phyloP scores from a whole-genome alignment of 2,329 filamentous ascomycete genomes.

The Apiospora rasikravindrae region DNA sequence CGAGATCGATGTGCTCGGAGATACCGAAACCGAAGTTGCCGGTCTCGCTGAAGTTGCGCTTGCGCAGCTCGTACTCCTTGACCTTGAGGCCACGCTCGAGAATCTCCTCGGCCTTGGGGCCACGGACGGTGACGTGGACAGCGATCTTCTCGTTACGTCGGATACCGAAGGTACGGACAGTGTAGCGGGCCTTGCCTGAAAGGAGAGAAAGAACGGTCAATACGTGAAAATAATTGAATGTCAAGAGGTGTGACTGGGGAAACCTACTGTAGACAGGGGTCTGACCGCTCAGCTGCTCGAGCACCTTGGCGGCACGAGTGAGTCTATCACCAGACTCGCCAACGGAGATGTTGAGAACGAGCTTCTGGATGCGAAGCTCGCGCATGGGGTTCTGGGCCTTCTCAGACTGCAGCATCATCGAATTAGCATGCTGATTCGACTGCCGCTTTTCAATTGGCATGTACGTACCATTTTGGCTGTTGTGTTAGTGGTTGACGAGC shows the following conservation, averaged over 20 bases:
- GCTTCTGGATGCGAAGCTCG: conserved; percentile 84
- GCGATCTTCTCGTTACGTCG: conserved; percentile 99
- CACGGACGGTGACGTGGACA: conserved; percentile 99
- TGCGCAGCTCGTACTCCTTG: conserved; percentile 99
- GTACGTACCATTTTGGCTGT: conserved; percentile 25
- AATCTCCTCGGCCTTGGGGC: conserved; percentile 99
- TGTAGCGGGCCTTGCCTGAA: conserved; percentile 98
- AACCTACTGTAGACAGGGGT: conserved; percentile 97
- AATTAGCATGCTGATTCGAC: conserved; percentile 33
- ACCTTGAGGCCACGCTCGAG: conserved; percentile 99
- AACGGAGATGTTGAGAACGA: conserved; percentile 85
- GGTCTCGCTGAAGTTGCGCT: conserved; percentile 99
- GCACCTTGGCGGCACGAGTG: conserved; percentile 99
- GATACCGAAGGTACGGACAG: conserved; percentile 99
- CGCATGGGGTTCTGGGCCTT: conserved; percentile 98
- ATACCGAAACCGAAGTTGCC: conserved; percentile 99
- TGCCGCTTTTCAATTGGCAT: neutral
- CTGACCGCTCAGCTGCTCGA: conserved; percentile 99
- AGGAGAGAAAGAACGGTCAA: conserved; percentile 23
- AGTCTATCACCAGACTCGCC: conserved; percentile 99
- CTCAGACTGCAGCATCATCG: conserved; percentile 64
- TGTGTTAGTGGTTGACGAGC: conserved; percentile 41
- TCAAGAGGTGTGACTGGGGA: neutral
- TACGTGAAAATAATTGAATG: neutral
- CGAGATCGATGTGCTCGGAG: conserved; percentile 99